Evolutionary conservation across 163 green algal genomes (phyloP).

Genomic region (Scenedesmus sp.): DNA sequence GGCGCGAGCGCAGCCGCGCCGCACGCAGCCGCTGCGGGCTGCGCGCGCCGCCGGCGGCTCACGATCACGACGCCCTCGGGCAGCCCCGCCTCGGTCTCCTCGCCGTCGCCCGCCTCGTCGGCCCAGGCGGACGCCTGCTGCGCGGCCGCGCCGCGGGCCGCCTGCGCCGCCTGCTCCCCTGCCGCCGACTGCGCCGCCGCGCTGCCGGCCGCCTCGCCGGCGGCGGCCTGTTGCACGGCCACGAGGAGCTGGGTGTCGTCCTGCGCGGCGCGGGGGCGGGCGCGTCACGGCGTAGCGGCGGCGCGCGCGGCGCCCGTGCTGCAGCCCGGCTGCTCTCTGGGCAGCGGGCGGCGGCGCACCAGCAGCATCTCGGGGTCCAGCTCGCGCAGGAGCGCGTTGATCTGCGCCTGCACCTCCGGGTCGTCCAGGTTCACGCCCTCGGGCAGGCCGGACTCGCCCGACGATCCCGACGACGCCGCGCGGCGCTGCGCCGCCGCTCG

Average conservation of each 20-base stretch:
- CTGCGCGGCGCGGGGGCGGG: not conserved
- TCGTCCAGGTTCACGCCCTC: constrained; percentile 23
- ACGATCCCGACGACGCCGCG: too few relatives aligned
- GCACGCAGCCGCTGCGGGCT: too few relatives aligned
- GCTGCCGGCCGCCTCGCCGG: too few relatives aligned
- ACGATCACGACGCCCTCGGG: constrained; percentile 8
- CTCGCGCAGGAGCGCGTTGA: constrained; percentile 25
- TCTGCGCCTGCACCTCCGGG: constrained; percentile 31
- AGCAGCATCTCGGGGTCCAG: constrained; percentile 37
- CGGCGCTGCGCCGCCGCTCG: too few relatives aligned
- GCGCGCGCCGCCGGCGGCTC: not conserved
- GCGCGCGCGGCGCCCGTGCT: not conserved
- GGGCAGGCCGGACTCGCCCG: not conserved
- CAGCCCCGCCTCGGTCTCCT: constrained; percentile 24
- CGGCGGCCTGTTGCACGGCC: not conserved
- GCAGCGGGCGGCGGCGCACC: not conserved
- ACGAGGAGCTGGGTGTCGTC: constrained; percentile 22
- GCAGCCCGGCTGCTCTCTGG: not conserved
- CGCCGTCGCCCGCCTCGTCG: constrained; percentile 5
- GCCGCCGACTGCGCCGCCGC: too few relatives aligned
- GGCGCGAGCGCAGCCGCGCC: too few relatives aligned
- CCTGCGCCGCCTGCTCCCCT: not conserved
- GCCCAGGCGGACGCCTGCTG: constrained; percentile 8
- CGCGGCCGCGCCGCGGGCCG: not conserved
- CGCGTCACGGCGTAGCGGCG: not conserved